Base-by-base conservation (phyloP, 2,329 filamentous ascomycete genomes). In the Calycina herbarum region DNA sequence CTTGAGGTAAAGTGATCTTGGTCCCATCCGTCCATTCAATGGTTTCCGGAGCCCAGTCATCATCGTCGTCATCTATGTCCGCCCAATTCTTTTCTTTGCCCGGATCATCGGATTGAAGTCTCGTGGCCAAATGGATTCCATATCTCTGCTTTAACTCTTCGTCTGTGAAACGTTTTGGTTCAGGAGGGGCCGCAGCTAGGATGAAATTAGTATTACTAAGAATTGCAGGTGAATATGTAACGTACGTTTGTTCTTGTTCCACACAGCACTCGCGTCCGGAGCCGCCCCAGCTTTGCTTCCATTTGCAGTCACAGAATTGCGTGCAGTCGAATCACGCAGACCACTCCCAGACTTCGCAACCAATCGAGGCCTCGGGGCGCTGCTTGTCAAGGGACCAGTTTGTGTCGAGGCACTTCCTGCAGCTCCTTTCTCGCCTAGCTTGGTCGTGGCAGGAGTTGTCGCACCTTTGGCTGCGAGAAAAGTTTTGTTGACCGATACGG, bases 21-120 rank as follows among this genome's bases (percentile, higher is more conserved):
- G 92, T 95, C 63, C 92, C 92, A 77, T 96, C 92, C 74, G 91
- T 91, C 92, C 92, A 96, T 66, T 91, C 91, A 70, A 95, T 93
- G 62, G 90, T 87, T 69, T 95, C 91, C 1, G 92, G 92, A 15
- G 89, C 90, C 90, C 92, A 94, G 73, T 94, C 91, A 45, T 95
- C 92, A 73, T 94, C 91, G 69, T 95, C 92, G 65, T 95, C 92
- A 67, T 95, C 92, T 67, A 94, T 94, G 74, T 96, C 92, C 29
- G 92, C 92, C 92, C 92, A 96, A 76, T 94, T 94, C 38, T 89
- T 87, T 72, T 93, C 90, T 66, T 91, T 91, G 65, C 86, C 86
- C 62, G 82, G 78, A 75, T 93, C 91, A 70, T 94, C 91, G 60
- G 90, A 85, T 69, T 92, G 89, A 64, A 95, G 80, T 71, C 92